Conservation (phyloP, 441 rosid species). For the Bruguiera hainesii region DNA sequence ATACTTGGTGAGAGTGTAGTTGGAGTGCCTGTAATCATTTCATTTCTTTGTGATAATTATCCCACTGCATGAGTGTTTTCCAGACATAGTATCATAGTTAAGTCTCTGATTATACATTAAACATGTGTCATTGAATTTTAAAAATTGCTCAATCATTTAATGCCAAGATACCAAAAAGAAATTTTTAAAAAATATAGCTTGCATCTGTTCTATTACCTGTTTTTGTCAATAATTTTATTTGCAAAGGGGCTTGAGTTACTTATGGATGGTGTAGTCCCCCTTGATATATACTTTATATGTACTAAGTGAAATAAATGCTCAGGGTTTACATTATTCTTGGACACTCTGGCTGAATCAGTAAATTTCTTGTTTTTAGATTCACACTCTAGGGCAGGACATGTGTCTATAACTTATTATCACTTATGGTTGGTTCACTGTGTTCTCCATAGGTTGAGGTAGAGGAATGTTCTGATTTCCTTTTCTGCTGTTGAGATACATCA, state of each 20-base stretch:
- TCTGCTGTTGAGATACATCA: background rate
- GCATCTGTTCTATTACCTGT: background rate
- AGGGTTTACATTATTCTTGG: background rate
- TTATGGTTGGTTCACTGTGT: background rate
- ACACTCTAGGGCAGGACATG: background rate
- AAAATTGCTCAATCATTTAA: background rate
- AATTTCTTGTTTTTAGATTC: background rate
- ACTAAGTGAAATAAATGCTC: background rate
- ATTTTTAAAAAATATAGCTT: background rate
- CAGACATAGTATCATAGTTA: too few species aligned
- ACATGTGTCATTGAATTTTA: too few species aligned
- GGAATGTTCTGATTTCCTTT: background rate
- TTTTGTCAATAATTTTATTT: background rate
- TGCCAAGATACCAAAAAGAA: background rate
- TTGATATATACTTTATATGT: background rate
- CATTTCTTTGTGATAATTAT: too few species aligned
- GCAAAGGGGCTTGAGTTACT: background rate
- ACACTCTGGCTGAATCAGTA: background rate
- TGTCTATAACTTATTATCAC: background rate
- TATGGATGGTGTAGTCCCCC: background rate
- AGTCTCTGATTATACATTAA: too few species aligned
- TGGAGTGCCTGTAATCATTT: too few species aligned
- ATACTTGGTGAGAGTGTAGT: too few species aligned
- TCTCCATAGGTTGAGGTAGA: background rate
- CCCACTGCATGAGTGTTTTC: too few species aligned